phyloP scores from a whole-genome alignment of 2,329 filamentous ascomycete species.

The Aspergillus sp. region DNA sequence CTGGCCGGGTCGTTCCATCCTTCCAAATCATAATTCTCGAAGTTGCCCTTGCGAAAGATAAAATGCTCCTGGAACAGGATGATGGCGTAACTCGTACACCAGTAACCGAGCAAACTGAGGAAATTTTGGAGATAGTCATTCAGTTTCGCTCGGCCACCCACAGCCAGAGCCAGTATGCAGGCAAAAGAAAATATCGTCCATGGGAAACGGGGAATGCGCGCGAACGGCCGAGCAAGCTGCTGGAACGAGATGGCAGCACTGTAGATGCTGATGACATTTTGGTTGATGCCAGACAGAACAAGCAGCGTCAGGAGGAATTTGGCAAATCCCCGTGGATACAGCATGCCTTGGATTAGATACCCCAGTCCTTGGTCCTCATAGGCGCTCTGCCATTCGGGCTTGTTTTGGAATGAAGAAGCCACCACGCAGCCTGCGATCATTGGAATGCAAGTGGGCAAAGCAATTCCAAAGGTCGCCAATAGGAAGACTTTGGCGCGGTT shows the following conservation, averaged over 20 bases:
- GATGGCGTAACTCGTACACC: slow-evolving; percentile 3
- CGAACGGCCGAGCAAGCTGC: slow-evolving; percentile 2
- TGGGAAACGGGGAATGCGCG: not conserved
- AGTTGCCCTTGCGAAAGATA: slow-evolving; percentile 5
- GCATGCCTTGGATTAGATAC: slow-evolving; percentile 6
- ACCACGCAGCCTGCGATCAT: slow-evolving; percentile 5
- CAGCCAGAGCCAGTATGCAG: not conserved
- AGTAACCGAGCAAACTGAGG: slow-evolving; percentile 3
- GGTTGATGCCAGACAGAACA: slow-evolving; percentile 3
- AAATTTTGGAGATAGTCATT: slow-evolving; percentile 1
- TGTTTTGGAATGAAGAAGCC: not conserved
- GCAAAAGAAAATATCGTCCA: slow-evolving; percentile 6
- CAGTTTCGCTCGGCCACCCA: not conserved
- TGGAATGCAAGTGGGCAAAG: not conserved
- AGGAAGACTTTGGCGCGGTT: slow-evolving; percentile 7
- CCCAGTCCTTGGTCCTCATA: slow-evolving; percentile 7
- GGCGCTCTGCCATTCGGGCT: not conserved
- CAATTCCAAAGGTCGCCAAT: slow-evolving; percentile 4
- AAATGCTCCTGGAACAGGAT: slow-evolving; percentile 5
- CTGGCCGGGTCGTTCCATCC: slow-evolving; percentile 5
- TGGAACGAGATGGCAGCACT: slow-evolving; percentile 4
- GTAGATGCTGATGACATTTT: slow-evolving; percentile 7
- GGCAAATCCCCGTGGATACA: slow-evolving; percentile 6
- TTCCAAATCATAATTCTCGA: slow-evolving; percentile 6
- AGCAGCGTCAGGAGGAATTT: slow-evolving; percentile 6